These are phyloP conservation scores for Aspergillus carlsbadensis DNA, from an alignment of 495 filamentous ascomycete species.

Conservation along the genomic window DNA sequence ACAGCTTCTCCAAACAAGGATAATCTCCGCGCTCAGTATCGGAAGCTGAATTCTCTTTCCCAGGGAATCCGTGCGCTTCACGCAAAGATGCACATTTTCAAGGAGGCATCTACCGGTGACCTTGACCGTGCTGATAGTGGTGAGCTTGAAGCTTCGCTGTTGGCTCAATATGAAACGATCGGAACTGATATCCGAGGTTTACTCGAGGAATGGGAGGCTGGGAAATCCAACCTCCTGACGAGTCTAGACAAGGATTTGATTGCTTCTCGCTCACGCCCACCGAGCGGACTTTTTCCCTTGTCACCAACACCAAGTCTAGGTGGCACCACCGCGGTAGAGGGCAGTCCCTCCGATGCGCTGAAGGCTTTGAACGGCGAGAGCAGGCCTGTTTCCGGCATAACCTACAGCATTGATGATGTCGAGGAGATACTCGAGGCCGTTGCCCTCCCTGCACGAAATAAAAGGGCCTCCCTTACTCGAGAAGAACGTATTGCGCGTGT, in stretches of 20 bases:
- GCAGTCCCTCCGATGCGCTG: conserved; percentile 72
- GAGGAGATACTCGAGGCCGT: conserved; percentile 93
- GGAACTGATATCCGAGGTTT: conserved; percentile 80
- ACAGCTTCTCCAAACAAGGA: conserved; percentile 76
- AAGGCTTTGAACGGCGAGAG: conserved; percentile 70
- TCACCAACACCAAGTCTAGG: conserved; percentile 80
- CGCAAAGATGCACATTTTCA: conserved; percentile 88
- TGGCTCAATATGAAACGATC: conserved; percentile 92
- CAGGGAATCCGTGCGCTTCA: conserved; percentile 90
- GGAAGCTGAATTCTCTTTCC: conserved; percentile 81
- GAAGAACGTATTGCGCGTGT: conserved; percentile 89
- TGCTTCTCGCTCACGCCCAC: conserved; percentile 64
- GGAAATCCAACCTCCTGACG: conserved; percentile 69
- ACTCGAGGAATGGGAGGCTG: conserved; percentile 88
- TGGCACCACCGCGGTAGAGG: conserved; percentile 83
- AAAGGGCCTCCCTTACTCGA: conserved; percentile 70
- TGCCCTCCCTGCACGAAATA: conserved; percentile 62
- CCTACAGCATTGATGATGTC: conserved; percentile 48
- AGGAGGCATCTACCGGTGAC: conserved; percentile 80
- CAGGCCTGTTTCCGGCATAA: conserved; percentile 28
- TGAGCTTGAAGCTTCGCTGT: conserved; percentile 66
- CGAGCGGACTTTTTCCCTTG: conserved; percentile 67
- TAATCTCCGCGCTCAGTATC: conserved; percentile 76
- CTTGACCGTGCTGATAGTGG: conserved; percentile 71
- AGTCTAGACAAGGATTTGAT: conserved; percentile 59